Evolutionary conservation across 129 eudicot species (phyloP), one percentile per base, ranked within the genome.

Genomic region (Chrysanthemum makinoi): DNA sequence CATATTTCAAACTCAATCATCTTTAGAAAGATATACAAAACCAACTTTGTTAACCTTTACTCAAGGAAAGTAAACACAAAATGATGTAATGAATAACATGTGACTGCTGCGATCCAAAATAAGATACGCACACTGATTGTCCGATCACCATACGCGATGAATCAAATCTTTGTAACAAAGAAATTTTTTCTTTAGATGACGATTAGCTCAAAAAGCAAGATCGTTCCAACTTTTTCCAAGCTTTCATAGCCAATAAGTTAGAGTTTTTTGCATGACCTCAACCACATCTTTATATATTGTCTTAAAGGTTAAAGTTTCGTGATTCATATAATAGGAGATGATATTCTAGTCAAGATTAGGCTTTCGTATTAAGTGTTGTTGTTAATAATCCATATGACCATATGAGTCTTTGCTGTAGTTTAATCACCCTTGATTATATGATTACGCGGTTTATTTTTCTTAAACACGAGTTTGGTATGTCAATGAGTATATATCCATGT

Each of bases 1-100:
- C 70, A 17, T 10, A 10, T 46, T 14, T 65, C 69, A 65, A 65
- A 65, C 46, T 65, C 33, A 65, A 65, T 65, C 33, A 65, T 19
- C 54, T 44, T 65, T 16, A 17, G 28, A 11, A 43, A 44, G 35
- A 65, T 65, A 43, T 39, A 6, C 24, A 52, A 64, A 64, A 49
- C 8, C 68, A n/a, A 64, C 52, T 64, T 64, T 8, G 22, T 35
- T 35, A 59, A 51, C 56, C 17, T 51, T 51, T 51, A 51, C 1
- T 39, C 46, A 39, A 0, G 46, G 9, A 39, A 39, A 39, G 46
- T 39, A 1, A 39, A 39, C 46, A 39, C 10, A 39, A 6, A 39
- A 6, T 39, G 46, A 39, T 39, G n/a, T n/a, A n/a, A 1, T 39
- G 6, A 39, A 39, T 7, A 10, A 39, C 0, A 39, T 6, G 6